Base-by-base conservation (phyloP, 176 grass and related monocot genomes). In the Aegilops longissima region DNA sequence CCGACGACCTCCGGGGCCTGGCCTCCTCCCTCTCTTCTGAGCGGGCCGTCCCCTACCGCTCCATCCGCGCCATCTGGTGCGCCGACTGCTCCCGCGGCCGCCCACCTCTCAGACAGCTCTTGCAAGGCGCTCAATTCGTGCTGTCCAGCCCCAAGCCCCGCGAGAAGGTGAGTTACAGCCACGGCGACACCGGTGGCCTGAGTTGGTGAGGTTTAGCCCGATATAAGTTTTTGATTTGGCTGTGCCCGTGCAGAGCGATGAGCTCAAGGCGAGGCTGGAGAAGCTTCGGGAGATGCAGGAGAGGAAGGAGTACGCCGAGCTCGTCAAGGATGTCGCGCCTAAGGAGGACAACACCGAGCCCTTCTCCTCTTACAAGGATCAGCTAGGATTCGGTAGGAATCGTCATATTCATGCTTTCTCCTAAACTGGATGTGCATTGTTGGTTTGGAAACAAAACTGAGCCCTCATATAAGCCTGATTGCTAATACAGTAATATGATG, bases 341-440 rank as follows among this genome's bases (percentile, higher is more conserved):
- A 94, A 85, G 86, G 74, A 88, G 66, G 86, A 91, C 59, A 77
- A 44, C 9, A 64, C 86, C n/a, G 97, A 96, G 74, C 92, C 94
- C 18, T 99, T 99, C 80, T 99, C 94, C 69, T 91, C 92, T 3
- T 99, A 99, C 87, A 99, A 99, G 73, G 90, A 99, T 79, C 97
- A 99, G 85, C 94, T 99, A 6, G 97, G 97, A 85, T 96, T 96
- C 80, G 97, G 94, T 98, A 91, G 29, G 10, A 79, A 11, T 54
- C 33, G 29, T 29, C 11, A 7, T 23, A 71, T 72, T 4, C 47
- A 29, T 56, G 27, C 47, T 23, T 14, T 89, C 4, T 65, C 71
- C 42, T 75, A 51, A 75, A 80, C 23, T 59, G 51, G 29, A 59
- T n/a, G 75, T n/a, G 75, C 51, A 7, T 58, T 58, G 30, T 35